Evolutionary conservation across 352 stramenopile species (phyloP), one percentile per base, ranked within the genome.

Genomic region (Plasmopara viticola): DNA sequence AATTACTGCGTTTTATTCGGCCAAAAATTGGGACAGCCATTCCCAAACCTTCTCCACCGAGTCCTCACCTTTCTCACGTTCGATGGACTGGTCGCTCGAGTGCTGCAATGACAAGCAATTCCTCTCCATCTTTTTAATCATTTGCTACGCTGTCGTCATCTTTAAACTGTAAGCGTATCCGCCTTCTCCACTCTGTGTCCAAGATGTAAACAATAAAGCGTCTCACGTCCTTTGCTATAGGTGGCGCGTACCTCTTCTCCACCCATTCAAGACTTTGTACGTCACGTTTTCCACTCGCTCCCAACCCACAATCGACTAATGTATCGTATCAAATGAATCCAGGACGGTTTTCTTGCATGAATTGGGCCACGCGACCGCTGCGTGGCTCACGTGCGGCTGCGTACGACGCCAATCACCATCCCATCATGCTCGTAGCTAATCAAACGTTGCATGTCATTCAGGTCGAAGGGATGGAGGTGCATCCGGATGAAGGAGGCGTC

Each of bases 21-120:
- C n/a, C n/a, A n/a, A n/a, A n/a, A n/a, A n/a, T n/a, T n/a, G n/a
- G n/a, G n/a, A 35, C 31, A 12, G 31, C 7, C 31, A 35, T 35
- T 35, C 10, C 31, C 6, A 35, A 35, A 35, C 2, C 31, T 35
- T 35, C 31, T 35, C 10, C 1, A 12, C 5, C 31, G 1, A 2
- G 31, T 12, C 10, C 31, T 25, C 20, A 25, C 20, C 20, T 25
- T n/a, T n/a, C n/a, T n/a, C n/a, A n/a, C n/a, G n/a, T n/a, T n/a
- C n/a, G n/a, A n/a, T 78, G 33, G 74, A 90, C 56, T 77, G 62
- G 67, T 78, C 60, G 39, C 74, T 92, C 53, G 67, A 73, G 61
- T 95, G 85, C 77, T 95, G 85, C 78, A 95, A 94, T 58, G 81
- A 93, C 64, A 70, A 85, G 54, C 85, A 95, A 54, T 87, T 81